These are phyloP conservation scores for Fusarium torulosum DNA, from an alignment of 2,329 filamentous ascomycete genomes.

Conservation along the genomic window DNA sequence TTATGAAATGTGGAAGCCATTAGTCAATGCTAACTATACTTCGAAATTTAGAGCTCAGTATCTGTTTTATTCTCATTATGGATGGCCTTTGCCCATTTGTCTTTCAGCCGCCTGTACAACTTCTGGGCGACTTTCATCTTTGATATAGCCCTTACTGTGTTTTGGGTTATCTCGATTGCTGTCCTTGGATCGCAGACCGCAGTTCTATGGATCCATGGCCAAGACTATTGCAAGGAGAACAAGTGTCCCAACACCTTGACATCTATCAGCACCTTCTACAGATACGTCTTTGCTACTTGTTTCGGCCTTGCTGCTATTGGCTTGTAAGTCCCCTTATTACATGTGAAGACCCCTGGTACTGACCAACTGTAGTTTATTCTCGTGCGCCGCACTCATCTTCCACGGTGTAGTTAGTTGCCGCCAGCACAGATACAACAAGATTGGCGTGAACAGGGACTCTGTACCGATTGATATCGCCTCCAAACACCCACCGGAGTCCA, in stretches of 20 bases:
- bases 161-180: constrained; percentile 64
- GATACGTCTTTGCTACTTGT: constrained; percentile 52
- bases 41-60: constrained; percentile 53
- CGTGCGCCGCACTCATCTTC: constrained; percentile 56
- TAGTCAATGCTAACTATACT: fast-evolving
- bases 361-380: constrained; percentile 54
- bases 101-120: constrained; percentile 61
- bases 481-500: constrained; percentile 13
- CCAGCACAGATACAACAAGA: constrained; percentile 54
- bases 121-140: constrained; percentile 65
- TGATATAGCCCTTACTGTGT: constrained; percentile 64
- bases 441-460: constrained; percentile 18
- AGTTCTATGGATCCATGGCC: constrained; percentile 35
- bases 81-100: constrained; percentile 59
- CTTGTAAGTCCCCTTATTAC: constrained; percentile 54
- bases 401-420: constrained; percentile 58
- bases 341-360: fast-evolving
- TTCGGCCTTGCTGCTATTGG: constrained; percentile 58
- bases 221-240: constrained; percentile 44
- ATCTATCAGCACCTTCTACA: constrained; percentile 37
- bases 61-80: constrained; percentile 62
- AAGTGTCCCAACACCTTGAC: constrained; percentile 35
- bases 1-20: fast-evolving
- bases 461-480: not conserved
- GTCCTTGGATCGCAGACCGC: constrained; percentile 55